Evolutionary conservation across 1,139 yeast species (phyloP).

Genomic region (Geotrichum candidum): DNA sequence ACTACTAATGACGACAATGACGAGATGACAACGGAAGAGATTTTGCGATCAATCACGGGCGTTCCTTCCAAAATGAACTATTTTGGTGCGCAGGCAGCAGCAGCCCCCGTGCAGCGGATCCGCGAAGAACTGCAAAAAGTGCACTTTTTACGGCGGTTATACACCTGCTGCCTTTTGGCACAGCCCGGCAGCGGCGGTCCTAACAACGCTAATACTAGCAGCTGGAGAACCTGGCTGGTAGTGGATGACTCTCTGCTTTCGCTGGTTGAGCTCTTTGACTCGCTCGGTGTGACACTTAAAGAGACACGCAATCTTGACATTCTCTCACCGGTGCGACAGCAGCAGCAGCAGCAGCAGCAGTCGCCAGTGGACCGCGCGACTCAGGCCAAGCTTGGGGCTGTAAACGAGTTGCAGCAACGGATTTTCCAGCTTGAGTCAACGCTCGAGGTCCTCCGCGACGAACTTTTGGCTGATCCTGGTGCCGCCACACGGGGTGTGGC

Average conservation of each 20-base stretch:
- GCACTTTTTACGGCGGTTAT: constrained; percentile 38
- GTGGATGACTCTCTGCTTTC: background rate
- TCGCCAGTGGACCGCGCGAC: background rate
- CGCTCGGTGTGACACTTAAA: background rate
- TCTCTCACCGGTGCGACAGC: background rate
- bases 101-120: constrained; percentile 27
- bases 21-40: constrained; percentile 20
- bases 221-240: background rate
- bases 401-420: background rate
- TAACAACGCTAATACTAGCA: background rate
- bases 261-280: background rate
- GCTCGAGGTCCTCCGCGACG: background rate
- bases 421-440: background rate
- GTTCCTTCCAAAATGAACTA: constrained; percentile 18
- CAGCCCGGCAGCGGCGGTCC: constrained; percentile 1
- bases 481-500: background rate
- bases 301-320: background rate
- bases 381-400: background rate
- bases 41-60: constrained; percentile 12
- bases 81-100: constrained; percentile 30
- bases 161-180: constrained; percentile 40
- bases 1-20: constrained; percentile 21
- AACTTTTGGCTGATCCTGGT: background rate
- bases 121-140: constrained; percentile 34
- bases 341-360: background rate